Base-by-base conservation (phyloP, 768 basidiomycete genomes). In the Lactarius evosmus region DNA sequence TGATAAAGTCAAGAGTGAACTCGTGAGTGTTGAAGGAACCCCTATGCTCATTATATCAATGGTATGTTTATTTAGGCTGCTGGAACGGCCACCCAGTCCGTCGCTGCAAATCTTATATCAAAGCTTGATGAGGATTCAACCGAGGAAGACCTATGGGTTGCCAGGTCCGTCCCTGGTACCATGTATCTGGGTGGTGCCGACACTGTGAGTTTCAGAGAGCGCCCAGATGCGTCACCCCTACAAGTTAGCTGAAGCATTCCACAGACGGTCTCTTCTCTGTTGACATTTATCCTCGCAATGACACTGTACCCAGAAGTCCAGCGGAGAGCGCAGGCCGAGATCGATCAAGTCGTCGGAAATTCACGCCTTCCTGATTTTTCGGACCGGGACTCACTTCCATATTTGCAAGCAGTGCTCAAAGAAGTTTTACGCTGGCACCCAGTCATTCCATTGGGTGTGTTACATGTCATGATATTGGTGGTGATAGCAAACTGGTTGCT, bases 251-350 rank as follows among this genome's bases (percentile, higher is more conserved):
- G 14, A 54, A 54, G 7, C 25, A 25, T 22, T 9, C 52, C 30
- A 2, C 9, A 54, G 52, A 54, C 52, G 1, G 29, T 54, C 52
- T 54, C 52, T 29, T 27, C 27, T 33, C 27, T 54, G 14, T 27
- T 1, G 30, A 29, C 52, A 29, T 46, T 46, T 22, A 46, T 12
- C 44, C 22, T 46, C 22, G 52, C 52, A n/a, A 54, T 54, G 52
- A 17, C 16, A 19, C 16, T n/a, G 52, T 54, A 54, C 27, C 52
- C 52, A 17, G 52, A 54, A 29, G 52, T 54, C 17, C 52, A 54
- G 27, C 52, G 52, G 17, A 29, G 14, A 29, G 52, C 27, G 9
- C 52, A 54, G 30, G 19, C 52, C 7, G 52, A 54, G 52, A 29
- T 54, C 16, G 52, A 54, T 14, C 16, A 29, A 17, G 27, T 54